Evolutionary conservation across 2,329 filamentous ascomycete species (phyloP).

Genomic region (Colletotrichum sp.): DNA sequence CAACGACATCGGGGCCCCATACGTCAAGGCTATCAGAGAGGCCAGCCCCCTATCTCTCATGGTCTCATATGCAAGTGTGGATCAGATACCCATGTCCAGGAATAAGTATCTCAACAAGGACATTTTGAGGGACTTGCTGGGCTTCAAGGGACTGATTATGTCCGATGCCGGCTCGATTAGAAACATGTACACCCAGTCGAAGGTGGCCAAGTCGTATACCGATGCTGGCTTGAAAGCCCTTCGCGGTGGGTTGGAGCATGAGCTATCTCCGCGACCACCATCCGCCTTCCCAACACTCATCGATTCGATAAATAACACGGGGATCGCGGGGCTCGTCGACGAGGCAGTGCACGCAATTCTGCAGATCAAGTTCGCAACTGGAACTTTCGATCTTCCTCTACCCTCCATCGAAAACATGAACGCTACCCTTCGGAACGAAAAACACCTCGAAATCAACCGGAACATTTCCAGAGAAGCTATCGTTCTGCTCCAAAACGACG

Average conservation of each 20-base stretch:
- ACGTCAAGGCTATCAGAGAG: conserved; percentile 31
- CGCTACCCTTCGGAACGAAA: conserved; percentile 15
- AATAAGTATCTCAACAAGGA: conserved; percentile 36
- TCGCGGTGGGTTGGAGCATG: conserved; percentile 29
- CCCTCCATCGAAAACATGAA: conserved; percentile 22
- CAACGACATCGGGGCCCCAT: conserved; percentile 34
- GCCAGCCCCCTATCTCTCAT: conserved; percentile 32
- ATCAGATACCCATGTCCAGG: conserved; percentile 33
- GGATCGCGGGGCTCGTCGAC: conserved; percentile 27
- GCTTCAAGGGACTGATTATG: conserved; percentile 37
- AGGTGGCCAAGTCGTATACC: conserved; percentile 27
- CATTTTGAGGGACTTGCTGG: conserved; percentile 28
- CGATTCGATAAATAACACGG: conserved; percentile 22
- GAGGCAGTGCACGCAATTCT: conserved; percentile 29
- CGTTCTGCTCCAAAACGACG: conserved; percentile 26
- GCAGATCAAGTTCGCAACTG: conserved; percentile 32
- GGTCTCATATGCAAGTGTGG: conserved; percentile 35
- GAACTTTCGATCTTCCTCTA: conserved; percentile 29
- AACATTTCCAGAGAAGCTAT: conserved; percentile 26
- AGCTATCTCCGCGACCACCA: conserved; percentile 28
- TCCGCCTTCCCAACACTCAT: conserved; percentile 28
- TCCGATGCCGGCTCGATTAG: conserved; percentile 33
- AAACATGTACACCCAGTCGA: conserved; percentile 30
- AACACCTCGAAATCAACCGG: conserved; percentile 21
- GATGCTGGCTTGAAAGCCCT: conserved; percentile 32